Evolutionary conservation across 768 basidiomycete species (phyloP), one percentile per base, ranked within the genome.

Genomic region (Artomyces pyxidatus): DNA sequence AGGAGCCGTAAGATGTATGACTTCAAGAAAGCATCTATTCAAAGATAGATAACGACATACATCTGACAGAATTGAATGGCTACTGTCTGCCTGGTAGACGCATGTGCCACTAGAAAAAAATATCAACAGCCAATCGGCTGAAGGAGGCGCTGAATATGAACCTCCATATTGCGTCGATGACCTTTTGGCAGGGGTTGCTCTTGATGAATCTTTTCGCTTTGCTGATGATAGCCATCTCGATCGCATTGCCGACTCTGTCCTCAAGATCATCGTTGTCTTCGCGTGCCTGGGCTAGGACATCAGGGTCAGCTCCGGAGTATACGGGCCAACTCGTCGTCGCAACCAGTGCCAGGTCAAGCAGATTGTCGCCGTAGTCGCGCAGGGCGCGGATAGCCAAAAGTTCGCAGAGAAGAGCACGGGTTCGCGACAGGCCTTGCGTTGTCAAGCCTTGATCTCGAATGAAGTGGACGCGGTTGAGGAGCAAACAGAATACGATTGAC

Each of bases 151-250:
- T 29, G 16, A 42, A 26, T 49, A 67, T 76, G 58, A 62, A 85
- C 85, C 75, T 74, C 85, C 86, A 89, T 25, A 88, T 88, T 0
- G 74, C 78, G 66, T 86, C 78, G 50, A 95, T 94, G 42, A 97
- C 88, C 59, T 83, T 92, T 62, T 96, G 93, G 59, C 86, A 92
- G 1, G 90, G 78, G 0, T 87, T 80, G 56, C 82, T 85, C 61
- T 92, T 90, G 60, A 95, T 92, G 66, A 97, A 96, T 17, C 81
- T 71, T 59, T 90, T 93, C 4, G 91, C 83, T 59, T 82, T 85
- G 51, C 87, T 79, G 19, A 95, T 72, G 55, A 96, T 93, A 4
- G 93, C 93, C 72, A 91, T 74, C 64, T 97, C 93, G 43, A 96
- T 86, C 1, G 91, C 93, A 59, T 93, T 96, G 5, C 94, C 93